Percentiles rank a stretch among this genome's conserved stretches.
phyloP scores from a whole-genome alignment of 1,139 yeast species.

The Nematodospora anomalae region DNA sequence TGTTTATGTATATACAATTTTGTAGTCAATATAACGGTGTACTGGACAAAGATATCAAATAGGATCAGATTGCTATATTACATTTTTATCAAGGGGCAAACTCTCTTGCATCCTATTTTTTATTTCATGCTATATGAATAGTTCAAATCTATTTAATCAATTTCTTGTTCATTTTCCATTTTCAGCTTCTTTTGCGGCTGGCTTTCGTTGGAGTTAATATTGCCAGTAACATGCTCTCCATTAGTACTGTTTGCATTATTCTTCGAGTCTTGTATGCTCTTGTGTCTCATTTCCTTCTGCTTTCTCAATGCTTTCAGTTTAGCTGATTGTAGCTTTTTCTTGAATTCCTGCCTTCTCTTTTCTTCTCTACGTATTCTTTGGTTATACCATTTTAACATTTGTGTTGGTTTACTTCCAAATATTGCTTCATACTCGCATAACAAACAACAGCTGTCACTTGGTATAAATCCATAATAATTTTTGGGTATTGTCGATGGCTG shows the following conservation, averaged over 20 bases:
- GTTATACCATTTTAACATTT: constrained; percentile 29
- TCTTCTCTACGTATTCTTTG: constrained; percentile 35
- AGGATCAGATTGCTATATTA: no score
- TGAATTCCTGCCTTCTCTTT: constrained; percentile 33
- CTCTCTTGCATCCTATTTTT: no score
- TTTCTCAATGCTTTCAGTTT: constrained; percentile 36
- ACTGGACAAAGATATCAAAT: no score
- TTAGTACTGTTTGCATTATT: constrained; percentile 8
- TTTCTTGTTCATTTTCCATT: not conserved
- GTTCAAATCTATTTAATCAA: not conserved
- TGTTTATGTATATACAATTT: no score
- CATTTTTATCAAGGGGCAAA: no score
- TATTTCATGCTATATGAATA: no score
- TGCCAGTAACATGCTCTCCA: constrained; percentile 4
- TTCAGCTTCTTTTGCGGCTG: not conserved
- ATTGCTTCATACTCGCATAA: constrained; percentile 63
- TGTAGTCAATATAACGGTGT: no score
- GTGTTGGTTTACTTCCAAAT: constrained; percentile 15
- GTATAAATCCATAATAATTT: constrained; percentile 15
- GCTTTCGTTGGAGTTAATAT: not conserved
- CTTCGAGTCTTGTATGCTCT: constrained; percentile 17
- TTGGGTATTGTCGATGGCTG: constrained; percentile 9
- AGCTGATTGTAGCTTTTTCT: constrained; percentile 37
- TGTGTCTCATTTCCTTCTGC: constrained; percentile 28
- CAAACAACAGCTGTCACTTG: constrained; percentile 38